Percentiles rank a stretch among this genome's conserved stretches.
Conservation (phyloP, 2,329 filamentous ascomycete genomes). For the Fusarium dlaminii region DNA sequence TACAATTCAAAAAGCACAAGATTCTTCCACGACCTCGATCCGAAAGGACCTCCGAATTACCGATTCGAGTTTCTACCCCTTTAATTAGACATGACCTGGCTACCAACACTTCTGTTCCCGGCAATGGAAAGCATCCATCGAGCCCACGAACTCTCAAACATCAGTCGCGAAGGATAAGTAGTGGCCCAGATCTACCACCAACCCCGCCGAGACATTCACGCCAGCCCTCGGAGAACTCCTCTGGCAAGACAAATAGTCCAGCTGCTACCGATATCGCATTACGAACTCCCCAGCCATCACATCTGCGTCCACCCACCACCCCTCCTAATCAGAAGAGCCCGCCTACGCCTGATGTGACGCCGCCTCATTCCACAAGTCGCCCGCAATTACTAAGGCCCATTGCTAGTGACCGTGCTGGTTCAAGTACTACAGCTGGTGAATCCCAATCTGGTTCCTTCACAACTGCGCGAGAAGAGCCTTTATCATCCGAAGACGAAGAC, state of each 20-base stretch:
- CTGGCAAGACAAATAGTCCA: constrained; percentile 55
- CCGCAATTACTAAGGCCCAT: constrained; percentile 58
- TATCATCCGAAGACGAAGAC: constrained; percentile 69
- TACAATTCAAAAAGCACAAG: constrained; percentile 59
- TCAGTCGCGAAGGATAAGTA: constrained; percentile 53
- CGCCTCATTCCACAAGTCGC: constrained; percentile 63
- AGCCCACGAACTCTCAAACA: constrained; percentile 54
- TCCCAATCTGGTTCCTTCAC: constrained; percentile 76
- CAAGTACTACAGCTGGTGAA: constrained; percentile 65
- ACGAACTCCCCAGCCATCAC: constrained; percentile 51
- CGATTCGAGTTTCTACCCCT: constrained; percentile 36
- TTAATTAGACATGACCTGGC: constrained; percentile 37
- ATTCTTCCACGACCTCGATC: constrained; percentile 51
- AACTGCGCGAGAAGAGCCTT: constrained; percentile 73
- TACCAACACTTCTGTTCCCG: constrained; percentile 43
- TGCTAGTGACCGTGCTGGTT: constrained; percentile 59
- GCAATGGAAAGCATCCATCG: constrained; percentile 46
- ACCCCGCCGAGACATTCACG: constrained; percentile 70
- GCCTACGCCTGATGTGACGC: constrained; percentile 80
- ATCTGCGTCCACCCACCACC: constrained; percentile 61
- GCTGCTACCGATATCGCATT: constrained; percentile 50
- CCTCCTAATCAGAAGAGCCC: constrained; percentile 73
- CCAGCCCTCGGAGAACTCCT: constrained; percentile 63
- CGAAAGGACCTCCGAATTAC: constrained; percentile 39
- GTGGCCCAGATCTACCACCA: constrained; percentile 65